Conservation (phyloP, 257 asterid species). For the Solanum sitiens region DNA sequence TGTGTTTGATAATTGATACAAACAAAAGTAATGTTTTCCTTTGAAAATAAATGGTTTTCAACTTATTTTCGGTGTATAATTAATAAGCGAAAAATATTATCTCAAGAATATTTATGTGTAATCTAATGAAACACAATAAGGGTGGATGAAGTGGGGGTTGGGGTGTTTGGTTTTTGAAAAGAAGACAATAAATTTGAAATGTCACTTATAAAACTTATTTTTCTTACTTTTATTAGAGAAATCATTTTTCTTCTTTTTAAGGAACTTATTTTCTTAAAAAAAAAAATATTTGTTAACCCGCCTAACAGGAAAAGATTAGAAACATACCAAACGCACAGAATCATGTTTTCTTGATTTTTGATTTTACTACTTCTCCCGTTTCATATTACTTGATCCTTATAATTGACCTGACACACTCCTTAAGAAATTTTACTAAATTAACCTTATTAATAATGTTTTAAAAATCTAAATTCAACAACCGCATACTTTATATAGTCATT, state of each 20-base stretch:
- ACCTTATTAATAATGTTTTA: too few relatives aligned
- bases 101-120: neutral
- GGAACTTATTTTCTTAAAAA: neutral
- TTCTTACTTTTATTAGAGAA: neutral
- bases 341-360: too few relatives aligned
- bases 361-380: too few relatives aligned
- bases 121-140: neutral
- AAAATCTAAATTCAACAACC: neutral
- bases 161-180: neutral
- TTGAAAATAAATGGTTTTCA: neutral
- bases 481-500: neutral
- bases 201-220: neutral
- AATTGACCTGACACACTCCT: too few relatives aligned
- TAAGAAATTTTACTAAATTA: too few relatives aligned
- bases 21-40: neutral
- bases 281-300: neutral
- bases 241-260: neutral
- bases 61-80: neutral
- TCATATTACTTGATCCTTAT: neutral
- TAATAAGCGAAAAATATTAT: neutral
- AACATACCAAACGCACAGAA: neutral
- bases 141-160: neutral
- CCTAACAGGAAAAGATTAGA: neutral
- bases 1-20: neutral
- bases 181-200: neutral